Evolutionary conservation across 176 grass and related monocot genomes (phyloP).

Genomic region (Luzula sylvatica): DNA sequence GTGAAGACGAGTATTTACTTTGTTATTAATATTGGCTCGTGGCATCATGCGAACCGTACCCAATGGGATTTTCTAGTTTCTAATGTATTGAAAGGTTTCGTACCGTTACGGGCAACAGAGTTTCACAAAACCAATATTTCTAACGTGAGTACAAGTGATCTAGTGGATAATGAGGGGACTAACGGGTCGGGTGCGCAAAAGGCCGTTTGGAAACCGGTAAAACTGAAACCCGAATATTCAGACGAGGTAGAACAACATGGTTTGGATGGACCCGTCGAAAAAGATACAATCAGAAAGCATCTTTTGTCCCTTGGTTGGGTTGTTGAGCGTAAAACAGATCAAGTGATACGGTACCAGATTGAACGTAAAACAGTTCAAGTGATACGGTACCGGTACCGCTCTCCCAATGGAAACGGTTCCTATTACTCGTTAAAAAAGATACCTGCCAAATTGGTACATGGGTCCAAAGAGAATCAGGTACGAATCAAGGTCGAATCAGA

Average conservation of each 20-base stretch:
- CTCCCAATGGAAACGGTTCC: slow-evolving; percentile 33
- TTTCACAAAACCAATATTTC: slow-evolving; percentile 41
- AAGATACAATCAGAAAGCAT: slow-evolving; percentile 40
- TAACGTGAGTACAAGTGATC: slow-evolving; percentile 22
- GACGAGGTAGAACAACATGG: slow-evolving; percentile 9
- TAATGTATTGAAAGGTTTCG: not conserved
- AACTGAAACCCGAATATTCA: slow-evolving; percentile 37
- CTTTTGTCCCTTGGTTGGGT: slow-evolving; percentile 62
- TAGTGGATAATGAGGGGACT: too few species aligned
- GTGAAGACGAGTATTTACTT: slow-evolving; percentile 36
- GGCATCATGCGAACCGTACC: slow-evolving; percentile 32
- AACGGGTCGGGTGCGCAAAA: not conserved
- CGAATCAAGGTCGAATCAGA: too few species aligned
- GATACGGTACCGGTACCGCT: slow-evolving; percentile 30
- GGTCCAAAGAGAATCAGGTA: not conserved
- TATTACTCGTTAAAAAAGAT: slow-evolving; percentile 38
- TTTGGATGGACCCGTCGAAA: not conserved
- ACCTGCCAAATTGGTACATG: not conserved
- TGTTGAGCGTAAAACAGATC: slow-evolving; percentile 32
- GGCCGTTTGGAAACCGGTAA: slow-evolving; percentile 25
- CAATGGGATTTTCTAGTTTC: not conserved
- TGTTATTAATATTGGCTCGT: slow-evolving; percentile 22
- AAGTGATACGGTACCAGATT: too few species aligned
- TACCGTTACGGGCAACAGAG: not conserved
- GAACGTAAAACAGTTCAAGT: too few species aligned